Evolutionary conservation across 257 asterid species (phyloP).

Genomic region (Solanum neorickii): DNA sequence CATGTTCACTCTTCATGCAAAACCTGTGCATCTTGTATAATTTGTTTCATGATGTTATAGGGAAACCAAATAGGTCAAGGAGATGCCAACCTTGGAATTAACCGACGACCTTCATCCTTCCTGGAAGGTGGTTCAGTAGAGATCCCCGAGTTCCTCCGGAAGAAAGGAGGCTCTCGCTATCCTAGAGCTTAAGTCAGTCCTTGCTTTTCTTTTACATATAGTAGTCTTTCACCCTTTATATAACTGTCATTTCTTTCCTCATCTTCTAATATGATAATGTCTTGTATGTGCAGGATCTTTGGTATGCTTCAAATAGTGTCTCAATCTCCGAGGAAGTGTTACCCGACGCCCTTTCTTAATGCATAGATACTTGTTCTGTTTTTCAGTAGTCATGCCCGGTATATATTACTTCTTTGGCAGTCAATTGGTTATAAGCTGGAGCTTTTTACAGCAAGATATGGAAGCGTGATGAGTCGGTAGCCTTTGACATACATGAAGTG

Average conservation of each 20-base stretch:
- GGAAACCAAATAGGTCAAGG: constrained; percentile 52
- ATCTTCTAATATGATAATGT: background rate
- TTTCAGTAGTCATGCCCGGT: background rate
- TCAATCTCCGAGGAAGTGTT: background rate
- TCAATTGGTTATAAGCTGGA: background rate
- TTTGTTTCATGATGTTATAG: constrained; percentile 19
- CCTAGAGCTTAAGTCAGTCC: constrained; percentile 54
- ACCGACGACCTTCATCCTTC: constrained; percentile 60
- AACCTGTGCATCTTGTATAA: background rate
- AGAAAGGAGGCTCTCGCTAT: constrained; percentile 80
- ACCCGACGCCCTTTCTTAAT: background rate
- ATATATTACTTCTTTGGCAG: background rate
- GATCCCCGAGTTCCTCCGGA: constrained; percentile 85
- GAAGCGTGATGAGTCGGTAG: background rate
- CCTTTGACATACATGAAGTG: background rate
- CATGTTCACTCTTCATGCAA: background rate
- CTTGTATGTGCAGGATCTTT: background rate
- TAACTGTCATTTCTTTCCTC: background rate
- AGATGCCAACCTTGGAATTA: constrained; percentile 45
- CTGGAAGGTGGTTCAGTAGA: constrained; percentile 65
- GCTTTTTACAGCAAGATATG: background rate
- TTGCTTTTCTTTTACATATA: background rate
- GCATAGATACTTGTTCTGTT: background rate
- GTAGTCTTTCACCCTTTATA: background rate
- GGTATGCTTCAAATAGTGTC: background rate